These are phyloP conservation scores for Limnanthes douglasii DNA, from an alignment of 345 rosid species.

Conservation along the genomic window DNA sequence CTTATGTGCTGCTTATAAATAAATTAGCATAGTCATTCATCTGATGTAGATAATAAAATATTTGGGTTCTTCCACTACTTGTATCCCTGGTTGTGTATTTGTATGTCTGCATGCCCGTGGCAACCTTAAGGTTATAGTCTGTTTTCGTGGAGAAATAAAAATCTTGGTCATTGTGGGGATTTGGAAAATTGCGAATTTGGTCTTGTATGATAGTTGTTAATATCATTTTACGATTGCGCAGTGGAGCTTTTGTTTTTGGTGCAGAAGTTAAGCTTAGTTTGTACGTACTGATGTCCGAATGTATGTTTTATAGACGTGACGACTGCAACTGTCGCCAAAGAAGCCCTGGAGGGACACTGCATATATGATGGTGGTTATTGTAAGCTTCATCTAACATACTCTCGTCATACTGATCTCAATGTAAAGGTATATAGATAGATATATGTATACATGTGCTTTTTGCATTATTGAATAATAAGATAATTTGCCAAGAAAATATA, in stretches of 20 bases:
- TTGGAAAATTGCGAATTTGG: no score
- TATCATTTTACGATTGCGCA: no score
- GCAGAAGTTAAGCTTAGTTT: no score
- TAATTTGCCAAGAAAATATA: slow-evolving; percentile 10
- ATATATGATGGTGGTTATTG: slow-evolving; percentile 99
- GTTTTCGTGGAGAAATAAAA: no score
- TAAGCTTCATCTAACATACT: slow-evolving; percentile 99
- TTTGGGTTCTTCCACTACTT: not conserved
- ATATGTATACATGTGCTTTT: slow-evolving; percentile 49
- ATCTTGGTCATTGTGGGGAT: no score
- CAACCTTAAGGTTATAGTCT: no score
- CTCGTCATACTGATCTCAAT: slow-evolving; percentile 99
- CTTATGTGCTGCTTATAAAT: not conserved
- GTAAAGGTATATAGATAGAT: slow-evolving; percentile 88
- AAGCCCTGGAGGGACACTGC: slow-evolving; percentile 94
- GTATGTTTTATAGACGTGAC: slow-evolving; percentile 42
- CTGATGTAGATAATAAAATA: not conserved
- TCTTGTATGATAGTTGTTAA: no score
- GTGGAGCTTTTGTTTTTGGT: no score
- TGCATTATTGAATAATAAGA: slow-evolving; percentile 23
- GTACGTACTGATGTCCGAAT: no score
- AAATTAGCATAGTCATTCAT: not conserved
- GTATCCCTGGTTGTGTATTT: not conserved
- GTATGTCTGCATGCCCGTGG: no score
- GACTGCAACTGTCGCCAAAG: slow-evolving; percentile 78